These are phyloP conservation scores for Tetrahymena elliotti DNA, from an alignment of 73 alveolate genomes.

Conservation along the genomic window DNA sequence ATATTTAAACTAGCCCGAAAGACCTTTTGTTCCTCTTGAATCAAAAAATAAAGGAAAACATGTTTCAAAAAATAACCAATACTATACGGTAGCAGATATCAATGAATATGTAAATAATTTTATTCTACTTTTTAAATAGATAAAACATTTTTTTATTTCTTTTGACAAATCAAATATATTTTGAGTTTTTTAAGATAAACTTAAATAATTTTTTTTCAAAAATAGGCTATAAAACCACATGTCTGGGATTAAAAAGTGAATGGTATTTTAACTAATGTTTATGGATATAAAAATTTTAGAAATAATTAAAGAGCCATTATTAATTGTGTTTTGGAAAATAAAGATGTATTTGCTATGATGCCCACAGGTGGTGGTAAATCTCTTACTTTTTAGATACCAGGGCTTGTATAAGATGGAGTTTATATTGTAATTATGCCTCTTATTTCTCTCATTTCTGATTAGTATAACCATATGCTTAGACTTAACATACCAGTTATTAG, in stretches of 20 bases:
- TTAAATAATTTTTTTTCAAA: background rate
- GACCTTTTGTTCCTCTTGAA: background rate
- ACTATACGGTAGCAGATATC: background rate
- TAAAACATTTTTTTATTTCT: background rate
- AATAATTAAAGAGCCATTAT: conserved; percentile 82
- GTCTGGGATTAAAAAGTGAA: conserved; percentile 73
- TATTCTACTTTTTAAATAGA: background rate
- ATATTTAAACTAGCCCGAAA: background rate
- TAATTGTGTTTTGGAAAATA: conserved; percentile 67
- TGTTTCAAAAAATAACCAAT: background rate
- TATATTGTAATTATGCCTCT: conserved; percentile 85
- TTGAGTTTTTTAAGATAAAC: background rate
- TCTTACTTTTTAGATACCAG: conserved; percentile 85
- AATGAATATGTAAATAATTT: background rate
- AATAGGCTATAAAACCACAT: background rate
- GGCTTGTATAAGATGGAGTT: conserved; percentile 54
- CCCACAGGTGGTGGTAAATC: conserved; percentile 96
- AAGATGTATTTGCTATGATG: conserved; percentile 92
- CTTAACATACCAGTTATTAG: conserved; percentile 51
- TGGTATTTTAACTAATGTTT: conserved; percentile 48
- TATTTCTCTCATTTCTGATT: conserved; percentile 76
- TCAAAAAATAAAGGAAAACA: background rate
- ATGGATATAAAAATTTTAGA: conserved; percentile 73
- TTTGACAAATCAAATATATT: too few species aligned
- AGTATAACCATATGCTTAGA: conserved; percentile 56